Evolutionary conservation across 2,329 filamentous ascomycete genomes (phyloP), one percentile per base, ranked within the genome.

Genomic region (Emergomyces africanus): DNA sequence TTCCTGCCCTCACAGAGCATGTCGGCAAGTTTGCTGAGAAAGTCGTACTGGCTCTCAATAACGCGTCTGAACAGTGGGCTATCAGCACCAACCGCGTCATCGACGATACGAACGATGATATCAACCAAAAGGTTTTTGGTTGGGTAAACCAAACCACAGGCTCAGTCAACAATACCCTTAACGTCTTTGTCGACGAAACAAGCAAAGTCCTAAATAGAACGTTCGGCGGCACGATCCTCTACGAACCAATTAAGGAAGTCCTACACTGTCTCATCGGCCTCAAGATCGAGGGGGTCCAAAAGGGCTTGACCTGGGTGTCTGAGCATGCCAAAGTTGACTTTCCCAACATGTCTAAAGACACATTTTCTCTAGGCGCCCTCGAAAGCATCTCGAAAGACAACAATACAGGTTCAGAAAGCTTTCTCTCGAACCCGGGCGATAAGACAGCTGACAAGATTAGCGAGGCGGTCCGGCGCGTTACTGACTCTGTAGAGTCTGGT

Each of bases 291-390:
- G 82, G 85, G 25, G 83, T 99, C 64, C 84, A 97, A 71, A 86
- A 88, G 68, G 94, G 88, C 14, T 79, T 97, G n/a, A 95, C 89
- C 0, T 99, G 92, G 92, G 88, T 96, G 12, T 83, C 88, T 67
- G 86, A 97, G 65, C 78, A 97, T 70, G 90, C 94, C 3, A 83
- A 94, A 62, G 81, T 99, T 66, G 78, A 83, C 61, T 87, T 99
- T 66, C 94, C 94, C 0, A 74, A 82, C 57, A 84, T 97, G 61
- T 79, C 83, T 30, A 86, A 89, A 66, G 81, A 96, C 70, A 88
- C 88, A 1, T 95, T 97, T 75, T 92, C 89, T 60, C 76, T 86
- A 57, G 90, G 91, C 48, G 88, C 91, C 59, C 77, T 83, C 37
- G 78, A 76, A 30, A 79, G 79, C 66, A 71, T 82, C 53, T 72